These are phyloP conservation scores for Metschnikowia lochheadii DNA, from an alignment of 805 yeast genomes.

Conservation along the genomic window DNA sequence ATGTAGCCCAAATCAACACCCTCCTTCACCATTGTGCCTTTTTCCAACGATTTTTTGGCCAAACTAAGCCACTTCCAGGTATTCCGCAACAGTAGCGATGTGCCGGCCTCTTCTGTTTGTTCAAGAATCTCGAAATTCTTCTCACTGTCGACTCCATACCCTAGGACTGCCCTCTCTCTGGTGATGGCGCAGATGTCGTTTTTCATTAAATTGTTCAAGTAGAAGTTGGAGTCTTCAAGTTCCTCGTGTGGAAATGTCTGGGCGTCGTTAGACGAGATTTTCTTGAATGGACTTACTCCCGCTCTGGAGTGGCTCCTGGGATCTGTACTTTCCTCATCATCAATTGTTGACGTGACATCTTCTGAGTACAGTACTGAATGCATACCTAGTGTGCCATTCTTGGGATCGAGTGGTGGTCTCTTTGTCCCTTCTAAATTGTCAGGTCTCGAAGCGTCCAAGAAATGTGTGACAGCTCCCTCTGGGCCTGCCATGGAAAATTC, in stretches of 20 bases:
- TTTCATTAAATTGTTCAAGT: conserved; percentile 43
- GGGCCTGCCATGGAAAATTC: conserved; percentile 61
- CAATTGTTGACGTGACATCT: conserved; percentile 26
- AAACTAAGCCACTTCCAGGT: conserved; percentile 91
- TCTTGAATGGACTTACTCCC: conserved; percentile 1
- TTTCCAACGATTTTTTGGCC: conserved; percentile 59
- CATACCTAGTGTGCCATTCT: neutral
- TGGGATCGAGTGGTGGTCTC: neutral
- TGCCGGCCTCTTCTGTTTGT: conserved; percentile 45
- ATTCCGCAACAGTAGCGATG: conserved; percentile 53
- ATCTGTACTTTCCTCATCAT: conserved; percentile 26
- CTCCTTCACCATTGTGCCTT: conserved; percentile 64
- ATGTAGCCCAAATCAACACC: conserved; percentile 78
- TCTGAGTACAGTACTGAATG: conserved; percentile 16
- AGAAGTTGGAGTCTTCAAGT: conserved; percentile 16
- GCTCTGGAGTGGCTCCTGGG: conserved; percentile 6
- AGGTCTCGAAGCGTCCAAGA: conserved; percentile 26
- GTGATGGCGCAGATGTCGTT: conserved; percentile 75
- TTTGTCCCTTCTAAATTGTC: neutral
- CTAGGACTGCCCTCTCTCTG: conserved; percentile 63
- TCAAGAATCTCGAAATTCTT: conserved; percentile 59
- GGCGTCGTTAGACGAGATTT: neutral
- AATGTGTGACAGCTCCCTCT: conserved; percentile 47
- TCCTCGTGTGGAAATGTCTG: conserved; percentile 1
- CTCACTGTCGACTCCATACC: conserved; percentile 68